Base-by-base conservation (phyloP, 345 rosid species). In the Brassica cretica region DNA sequence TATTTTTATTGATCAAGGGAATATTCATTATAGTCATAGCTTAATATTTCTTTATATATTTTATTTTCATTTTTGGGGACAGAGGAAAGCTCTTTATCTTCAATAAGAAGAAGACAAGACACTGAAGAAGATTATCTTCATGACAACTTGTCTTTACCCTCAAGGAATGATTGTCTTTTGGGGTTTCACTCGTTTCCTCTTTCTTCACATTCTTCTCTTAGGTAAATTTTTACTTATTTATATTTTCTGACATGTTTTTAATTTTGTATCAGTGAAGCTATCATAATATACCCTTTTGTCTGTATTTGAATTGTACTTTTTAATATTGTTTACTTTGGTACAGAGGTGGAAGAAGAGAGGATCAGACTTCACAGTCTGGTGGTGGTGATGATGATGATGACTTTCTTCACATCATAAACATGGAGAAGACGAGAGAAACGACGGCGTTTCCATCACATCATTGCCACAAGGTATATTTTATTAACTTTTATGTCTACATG, bases 381-480 rank as follows among this genome's bases (percentile, higher is more conserved):
- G 72, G 53, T 72, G 73, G 56, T 35, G 72, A 39, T 72, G 74
- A 78, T 44, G 81, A 68, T 65, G 69, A 74, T 70, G 79, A 75
- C 76, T 75, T 80, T 61, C 70, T 83, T 83, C 84, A 84, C 76
- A 72, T 68, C 78, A 81, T 83, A 79, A 80, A 70, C 87, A 83
- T 74, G 35, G 73, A 78, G 66, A 62, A 69, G 44, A 79, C 75
- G 32, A 10, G 29, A 19, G 77, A 60, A 68, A 59, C 85, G 49
- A 21, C 78, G 30, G n/a, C 75, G 82, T 76, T 81, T 78, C 82
- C 71, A 27, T 81, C 90, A 16, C 78, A 53, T 67, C 86, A 80
- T 77, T 51, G 79, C 65, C 80, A 74, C 24, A 59, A 84, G 94
- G 94, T 89, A 80, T 29, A 10, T 25, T 62, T 24, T n/a, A 9